Evolutionary conservation across 1,284 basidiomycete species (phyloP), one percentile per base, ranked within the genome.

Genomic region (Meira nashicola): DNA sequence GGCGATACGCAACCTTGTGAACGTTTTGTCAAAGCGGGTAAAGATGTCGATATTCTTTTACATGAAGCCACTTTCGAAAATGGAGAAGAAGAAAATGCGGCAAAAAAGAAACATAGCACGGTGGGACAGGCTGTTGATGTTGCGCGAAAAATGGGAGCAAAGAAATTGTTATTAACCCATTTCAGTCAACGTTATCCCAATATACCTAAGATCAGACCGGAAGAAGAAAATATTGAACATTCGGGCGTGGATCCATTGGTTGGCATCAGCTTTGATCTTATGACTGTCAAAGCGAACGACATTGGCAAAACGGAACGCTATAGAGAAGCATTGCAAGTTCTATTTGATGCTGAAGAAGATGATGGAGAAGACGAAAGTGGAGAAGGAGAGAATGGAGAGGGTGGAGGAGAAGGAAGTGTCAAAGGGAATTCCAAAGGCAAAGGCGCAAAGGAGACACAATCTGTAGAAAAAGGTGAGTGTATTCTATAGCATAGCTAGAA

Each of bases 121-220:
- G 85, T 92, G 63, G 86, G 89, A 0, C 89, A 95, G 75, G 93
- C 93, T 0, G 84, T 95, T 43, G 83, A 85, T 15, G 83, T 92
- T 25, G 92, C 87, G 1, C 55, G 57, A n/a, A 43, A 64, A 49
- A 93, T 94, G 90, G 82, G 84, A 7, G 92, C 91, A 0, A 81
- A 86, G 58, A 86, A 90, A 66, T 82, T 90, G 23, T 83, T 97
- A 39, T 83, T 97, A 23, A 97, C 92, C 1, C 93, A 97, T 79
- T 97, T 97, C 79, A 95, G 92, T 11, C 89, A 90, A 57, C 86
- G 93, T 11, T 95, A 95, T 78, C 92, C 92, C 12, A 92, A 90
- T 72, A 82, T 92, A 71, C 89, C 90, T 1, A 83, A 83, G 44
- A 63, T 82, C 48, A 25, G 57, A 59, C 43, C 58, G 59, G 21